phyloP scores from a whole-genome alignment of 2,329 filamentous ascomycete genomes.

The Dendryphion nanum region DNA sequence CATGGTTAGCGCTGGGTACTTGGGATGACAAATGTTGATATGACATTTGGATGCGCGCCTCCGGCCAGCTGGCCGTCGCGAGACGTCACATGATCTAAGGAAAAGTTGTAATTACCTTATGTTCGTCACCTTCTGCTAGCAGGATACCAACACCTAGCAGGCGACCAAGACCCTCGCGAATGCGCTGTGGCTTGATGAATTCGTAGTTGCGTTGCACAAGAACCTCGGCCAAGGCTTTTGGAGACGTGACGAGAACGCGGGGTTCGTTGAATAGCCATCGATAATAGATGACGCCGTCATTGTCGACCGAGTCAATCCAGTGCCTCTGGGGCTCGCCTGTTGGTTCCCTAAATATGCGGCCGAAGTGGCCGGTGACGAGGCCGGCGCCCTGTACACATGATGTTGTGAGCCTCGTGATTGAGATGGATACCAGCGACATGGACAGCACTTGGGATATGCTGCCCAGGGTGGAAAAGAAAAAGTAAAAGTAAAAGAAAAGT shows the following conservation, averaged over 20 bases:
- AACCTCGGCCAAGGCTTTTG: conserved; percentile 50
- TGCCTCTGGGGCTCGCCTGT: conserved; percentile 46
- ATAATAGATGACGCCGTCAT: conserved; percentile 57
- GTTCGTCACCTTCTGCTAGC: conserved; percentile 86
- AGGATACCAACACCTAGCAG: conserved; percentile 71
- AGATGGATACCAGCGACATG: too few species aligned
- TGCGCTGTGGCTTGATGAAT: conserved; percentile 47
- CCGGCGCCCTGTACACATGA: conserved; percentile 31
- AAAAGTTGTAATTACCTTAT: conserved; percentile 56
- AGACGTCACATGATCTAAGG: neutral
- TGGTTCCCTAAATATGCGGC: conserved; percentile 41
- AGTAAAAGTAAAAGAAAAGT: too few species aligned
- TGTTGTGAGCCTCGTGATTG: too few species aligned
- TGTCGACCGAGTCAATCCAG: conserved; percentile 55
- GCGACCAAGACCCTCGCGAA: conserved; percentile 57
- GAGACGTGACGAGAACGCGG: conserved; percentile 45
- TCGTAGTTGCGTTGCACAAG: conserved; percentile 52
- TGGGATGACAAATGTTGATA: neutral
- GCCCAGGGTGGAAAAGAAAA: too few species aligned
- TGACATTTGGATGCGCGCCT: too few species aligned
- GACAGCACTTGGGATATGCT: too few species aligned
- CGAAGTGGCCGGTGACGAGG: conserved; percentile 44
- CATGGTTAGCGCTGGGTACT: neutral
- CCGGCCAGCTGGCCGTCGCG: too few species aligned
- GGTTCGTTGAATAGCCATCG: conserved; percentile 48